A percentile compares a stretch with the other conserved stretches of the same genome.
Evolutionary conservation across 805 yeast genomes (phyloP).

Genomic region (Zygoascus flipseniorum): DNA sequence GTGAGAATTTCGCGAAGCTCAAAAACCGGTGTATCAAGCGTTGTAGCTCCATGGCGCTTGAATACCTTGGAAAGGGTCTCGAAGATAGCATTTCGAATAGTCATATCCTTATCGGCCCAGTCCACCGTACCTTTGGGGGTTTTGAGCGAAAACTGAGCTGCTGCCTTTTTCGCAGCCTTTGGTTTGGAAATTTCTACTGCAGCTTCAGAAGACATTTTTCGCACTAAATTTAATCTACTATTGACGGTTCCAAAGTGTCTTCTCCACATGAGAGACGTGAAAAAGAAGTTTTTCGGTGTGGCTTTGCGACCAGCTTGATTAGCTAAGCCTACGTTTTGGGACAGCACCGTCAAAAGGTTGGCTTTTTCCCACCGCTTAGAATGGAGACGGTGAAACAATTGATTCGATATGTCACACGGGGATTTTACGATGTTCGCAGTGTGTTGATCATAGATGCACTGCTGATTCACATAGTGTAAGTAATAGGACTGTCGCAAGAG

Average conservation of each 20-base stretch:
- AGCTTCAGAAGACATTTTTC: slow-evolving; percentile 1
- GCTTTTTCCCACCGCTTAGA: not conserved
- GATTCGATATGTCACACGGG: slow-evolving; percentile 72
- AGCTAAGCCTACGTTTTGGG: not conserved
- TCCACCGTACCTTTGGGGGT: slow-evolving; percentile 97
- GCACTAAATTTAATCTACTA: not conserved
- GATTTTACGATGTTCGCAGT: slow-evolving; percentile 79
- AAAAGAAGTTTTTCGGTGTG: not conserved
- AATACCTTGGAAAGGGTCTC: slow-evolving; percentile 61
- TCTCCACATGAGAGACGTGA: not conserved
- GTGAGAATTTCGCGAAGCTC: slow-evolving; percentile 91
- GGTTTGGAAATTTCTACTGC: not conserved
- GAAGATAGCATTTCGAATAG: slow-evolving; percentile 83
- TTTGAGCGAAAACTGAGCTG: slow-evolving; percentile 61
- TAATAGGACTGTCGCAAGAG: not conserved
- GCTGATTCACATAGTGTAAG: slow-evolving; percentile 68
- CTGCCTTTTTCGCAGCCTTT: slow-evolving; percentile 7
- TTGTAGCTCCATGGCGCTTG: slow-evolving; percentile 95
- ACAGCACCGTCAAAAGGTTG: too few relatives aligned
- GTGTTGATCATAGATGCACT: slow-evolving; percentile 82
- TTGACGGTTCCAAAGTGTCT: not conserved
- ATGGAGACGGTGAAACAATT: slow-evolving; percentile 41
- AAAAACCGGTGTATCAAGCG: slow-evolving; percentile 97
- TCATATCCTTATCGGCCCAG: slow-evolving; percentile 98
- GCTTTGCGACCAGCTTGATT: not conserved